These are phyloP conservation scores for Rhypophila decipiens DNA, from an alignment of 495 filamentous ascomycete species.

Conservation along the genomic window DNA sequence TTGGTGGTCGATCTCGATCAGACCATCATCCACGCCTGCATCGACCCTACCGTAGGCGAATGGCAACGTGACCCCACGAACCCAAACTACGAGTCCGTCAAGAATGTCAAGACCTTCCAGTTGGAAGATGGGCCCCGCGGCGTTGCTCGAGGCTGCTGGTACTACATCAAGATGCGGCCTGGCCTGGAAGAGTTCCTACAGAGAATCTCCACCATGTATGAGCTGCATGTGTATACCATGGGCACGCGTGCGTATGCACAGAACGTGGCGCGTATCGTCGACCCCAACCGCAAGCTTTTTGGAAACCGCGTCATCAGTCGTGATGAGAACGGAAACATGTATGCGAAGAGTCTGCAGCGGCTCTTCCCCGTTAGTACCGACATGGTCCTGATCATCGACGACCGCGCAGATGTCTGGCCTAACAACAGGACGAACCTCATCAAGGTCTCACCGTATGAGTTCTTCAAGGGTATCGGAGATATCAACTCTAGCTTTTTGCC, in stretches of 20 bases:
- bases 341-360: slow-evolving; percentile 80
- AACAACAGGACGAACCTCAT: slow-evolving; percentile 88
- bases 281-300: slow-evolving; percentile 84
- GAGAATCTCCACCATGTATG: slow-evolving; percentile 73
- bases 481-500: slow-evolving; percentile 98
- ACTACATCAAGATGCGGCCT: slow-evolving; percentile 98
- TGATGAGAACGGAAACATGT: slow-evolving; percentile 91
- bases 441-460: slow-evolving; percentile 92
- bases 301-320: slow-evolving; percentile 91
- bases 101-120: slow-evolving; percentile 80
- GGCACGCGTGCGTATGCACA: slow-evolving; percentile 91
- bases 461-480: slow-evolving; percentile 96
- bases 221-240: slow-evolving; percentile 99
- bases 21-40: slow-evolving; percentile 96
- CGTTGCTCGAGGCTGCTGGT: slow-evolving; percentile 65
- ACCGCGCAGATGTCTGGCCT: slow-evolving; percentile 96
- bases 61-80: slow-evolving; percentile 86
- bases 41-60: slow-evolving; percentile 91
- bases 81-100: slow-evolving; percentile 86
- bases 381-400: slow-evolving; percentile 99
- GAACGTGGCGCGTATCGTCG: slow-evolving; percentile 86
- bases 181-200: slow-evolving; percentile 78
- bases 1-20: slow-evolving; percentile 97
- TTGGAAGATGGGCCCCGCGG: slow-evolving; percentile 75
- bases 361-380: slow-evolving; percentile 95